Percentiles rank a stretch among this genome's conserved stretches.
These are phyloP conservation scores for Ustilago shanxiensis DNA, from an alignment of 1,284 basidiomycete genomes.

Conservation along the genomic window DNA sequence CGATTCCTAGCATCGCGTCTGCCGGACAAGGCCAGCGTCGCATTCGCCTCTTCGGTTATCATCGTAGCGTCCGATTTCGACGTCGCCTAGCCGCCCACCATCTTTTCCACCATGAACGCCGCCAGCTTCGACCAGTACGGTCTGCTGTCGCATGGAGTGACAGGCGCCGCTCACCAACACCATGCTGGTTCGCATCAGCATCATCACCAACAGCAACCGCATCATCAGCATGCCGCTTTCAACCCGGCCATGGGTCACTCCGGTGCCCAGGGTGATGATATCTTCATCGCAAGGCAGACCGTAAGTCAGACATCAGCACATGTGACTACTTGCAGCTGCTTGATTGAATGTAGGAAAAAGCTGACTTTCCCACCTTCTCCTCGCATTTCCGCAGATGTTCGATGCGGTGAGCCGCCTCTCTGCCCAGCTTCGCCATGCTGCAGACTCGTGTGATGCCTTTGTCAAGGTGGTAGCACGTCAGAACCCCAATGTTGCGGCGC, in stretches of 20 bases:
- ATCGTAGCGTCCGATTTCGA: conserved; percentile 48
- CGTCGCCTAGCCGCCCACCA: conserved; percentile 43
- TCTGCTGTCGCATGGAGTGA: conserved; percentile 49
- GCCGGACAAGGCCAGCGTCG: not conserved
- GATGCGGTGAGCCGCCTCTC: conserved; percentile 56
- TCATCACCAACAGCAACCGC: conserved; percentile 42
- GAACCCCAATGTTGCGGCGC: conserved; percentile 56
- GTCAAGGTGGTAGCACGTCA: conserved; percentile 54
- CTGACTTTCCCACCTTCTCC: conserved; percentile 1
- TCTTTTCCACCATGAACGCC: conserved; percentile 54
- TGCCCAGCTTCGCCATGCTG: conserved; percentile 53
- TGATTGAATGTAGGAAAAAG: not conserved
- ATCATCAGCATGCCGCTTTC: conserved; percentile 49
- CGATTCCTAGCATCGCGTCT: not conserved
- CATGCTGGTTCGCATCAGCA: conserved; percentile 52
- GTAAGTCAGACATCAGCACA: conserved; percentile 25
- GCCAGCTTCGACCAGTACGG: conserved; percentile 55
- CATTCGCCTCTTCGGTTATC: conserved; percentile 18
- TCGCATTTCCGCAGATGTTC: conserved; percentile 45
- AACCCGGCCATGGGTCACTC: conserved; percentile 46
- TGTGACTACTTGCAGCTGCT: not conserved
- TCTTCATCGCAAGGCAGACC: conserved; percentile 51
- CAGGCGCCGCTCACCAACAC: conserved; percentile 48
- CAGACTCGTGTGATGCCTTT: conserved; percentile 56
- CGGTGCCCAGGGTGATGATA: conserved; percentile 47